A percentile compares a stretch with the other conserved stretches of the same genome.
These are phyloP conservation scores for Aureobasidium sp. DNA, from an alignment of 2,329 filamentous ascomycete species.

Conservation along the genomic window DNA sequence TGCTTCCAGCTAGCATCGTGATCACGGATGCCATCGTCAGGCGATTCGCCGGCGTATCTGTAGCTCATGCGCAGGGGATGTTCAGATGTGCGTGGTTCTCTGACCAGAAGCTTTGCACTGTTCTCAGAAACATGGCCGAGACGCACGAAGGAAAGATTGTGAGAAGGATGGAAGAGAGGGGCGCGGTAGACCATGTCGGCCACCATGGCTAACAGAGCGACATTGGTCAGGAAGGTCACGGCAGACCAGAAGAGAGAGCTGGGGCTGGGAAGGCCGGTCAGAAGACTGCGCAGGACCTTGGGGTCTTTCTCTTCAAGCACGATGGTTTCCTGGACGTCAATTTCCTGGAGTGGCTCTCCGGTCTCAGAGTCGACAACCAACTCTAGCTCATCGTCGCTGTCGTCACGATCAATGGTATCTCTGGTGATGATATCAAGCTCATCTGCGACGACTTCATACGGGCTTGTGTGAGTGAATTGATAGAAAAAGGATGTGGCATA, in stretches of 20 bases:
- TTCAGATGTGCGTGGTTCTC: slow-evolving; percentile 68
- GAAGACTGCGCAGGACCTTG: slow-evolving; percentile 54
- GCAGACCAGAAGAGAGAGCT: slow-evolving; percentile 58
- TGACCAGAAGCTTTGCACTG: slow-evolving; percentile 71
- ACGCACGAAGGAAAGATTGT: slow-evolving; percentile 76
- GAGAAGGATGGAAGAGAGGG: slow-evolving; percentile 57
- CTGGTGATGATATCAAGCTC: slow-evolving; percentile 31
- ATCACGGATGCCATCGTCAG: slow-evolving; percentile 43
- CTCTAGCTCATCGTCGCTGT: slow-evolving; percentile 20
- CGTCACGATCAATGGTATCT: slow-evolving; percentile 29
- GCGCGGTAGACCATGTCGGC: slow-evolving; percentile 73
- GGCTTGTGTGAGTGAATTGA: slow-evolving; percentile 21
- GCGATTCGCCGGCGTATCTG: slow-evolving; percentile 29
- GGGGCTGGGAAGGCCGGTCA: slow-evolving; percentile 68
- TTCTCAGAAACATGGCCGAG: slow-evolving; percentile 78
- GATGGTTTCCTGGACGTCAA: slow-evolving; percentile 57
- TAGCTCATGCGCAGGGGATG: slow-evolving; percentile 69
- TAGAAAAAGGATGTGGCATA: slow-evolving; percentile 36
- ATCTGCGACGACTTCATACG: slow-evolving; percentile 26
- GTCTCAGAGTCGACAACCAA: slow-evolving; percentile 31
- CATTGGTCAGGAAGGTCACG: slow-evolving; percentile 57
- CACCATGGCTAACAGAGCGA: slow-evolving; percentile 57
- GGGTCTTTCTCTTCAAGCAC: slow-evolving; percentile 49
- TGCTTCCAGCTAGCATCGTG: slow-evolving; percentile 58
- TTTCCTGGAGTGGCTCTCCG: slow-evolving; percentile 28